These are phyloP conservation scores for Eudorina sp. DNA, from an alignment of 139 green algal genomes.

Conservation along the genomic window DNA sequence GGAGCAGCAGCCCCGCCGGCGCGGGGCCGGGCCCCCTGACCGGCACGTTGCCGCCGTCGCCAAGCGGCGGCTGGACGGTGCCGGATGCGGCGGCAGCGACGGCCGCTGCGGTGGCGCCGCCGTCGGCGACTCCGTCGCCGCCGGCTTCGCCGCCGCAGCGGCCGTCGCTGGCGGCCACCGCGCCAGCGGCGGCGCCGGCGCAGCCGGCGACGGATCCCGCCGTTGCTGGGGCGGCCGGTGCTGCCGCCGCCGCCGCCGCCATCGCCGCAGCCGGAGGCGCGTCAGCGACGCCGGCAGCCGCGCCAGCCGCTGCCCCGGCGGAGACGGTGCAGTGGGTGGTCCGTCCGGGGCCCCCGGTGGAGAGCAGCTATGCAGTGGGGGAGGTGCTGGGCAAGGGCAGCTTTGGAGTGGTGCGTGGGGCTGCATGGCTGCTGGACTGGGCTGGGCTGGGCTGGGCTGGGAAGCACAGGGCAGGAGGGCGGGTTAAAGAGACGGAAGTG, in stretches of 20 bases:
- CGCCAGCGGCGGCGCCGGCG: neutral
- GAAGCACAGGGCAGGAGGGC: neutral
- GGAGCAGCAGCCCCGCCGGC: neutral
- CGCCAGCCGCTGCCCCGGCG: neutral
- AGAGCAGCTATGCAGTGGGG: constrained; percentile 52
- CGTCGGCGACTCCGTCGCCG: neutral
- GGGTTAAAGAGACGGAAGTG: no score
- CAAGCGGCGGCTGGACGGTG: neutral
- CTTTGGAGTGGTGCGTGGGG: constrained; percentile 59
- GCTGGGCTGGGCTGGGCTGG: neutral
- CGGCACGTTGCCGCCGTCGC: no score
- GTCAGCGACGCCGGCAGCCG: neutral
- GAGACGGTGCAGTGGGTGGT: constrained; percentile 9
- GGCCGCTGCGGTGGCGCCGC: neutral
- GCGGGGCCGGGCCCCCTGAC: no score
- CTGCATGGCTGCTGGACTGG: constrained; percentile 38
- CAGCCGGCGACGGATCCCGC: neutral
- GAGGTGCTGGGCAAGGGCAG: constrained; percentile 69
- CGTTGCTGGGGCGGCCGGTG: neutral
- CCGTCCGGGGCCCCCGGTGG: neutral
- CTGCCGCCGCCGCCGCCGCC: neutral
- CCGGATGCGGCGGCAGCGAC: neutral
- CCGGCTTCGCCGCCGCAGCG: neutral
- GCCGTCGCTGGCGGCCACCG: neutral
- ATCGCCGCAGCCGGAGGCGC: neutral